Percentiles rank a stretch among this genome's conserved stretches.
Conservation (phyloP, 352 stramenopile genomes). For the Pythium utonaiense region DNA sequence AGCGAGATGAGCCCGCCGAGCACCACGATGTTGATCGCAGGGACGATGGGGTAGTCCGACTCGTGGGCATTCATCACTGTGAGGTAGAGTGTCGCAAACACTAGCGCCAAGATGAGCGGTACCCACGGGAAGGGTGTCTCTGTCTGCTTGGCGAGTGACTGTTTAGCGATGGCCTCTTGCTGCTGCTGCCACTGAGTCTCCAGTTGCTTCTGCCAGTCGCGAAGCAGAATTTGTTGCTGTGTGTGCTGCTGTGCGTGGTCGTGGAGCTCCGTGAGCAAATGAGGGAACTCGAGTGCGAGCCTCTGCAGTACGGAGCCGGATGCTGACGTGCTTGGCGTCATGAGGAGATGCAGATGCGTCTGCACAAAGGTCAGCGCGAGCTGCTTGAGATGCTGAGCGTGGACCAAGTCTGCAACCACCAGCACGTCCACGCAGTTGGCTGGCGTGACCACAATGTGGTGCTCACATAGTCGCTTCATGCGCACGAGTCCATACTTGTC, state of each 20-base stretch:
- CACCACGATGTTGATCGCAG: constrained; percentile 47
- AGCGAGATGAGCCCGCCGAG: constrained; percentile 34
- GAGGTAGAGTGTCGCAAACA: constrained; percentile 58
- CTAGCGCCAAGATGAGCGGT: constrained; percentile 38
- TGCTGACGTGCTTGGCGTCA: background rate
- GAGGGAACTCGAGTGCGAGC: constrained; percentile 28
- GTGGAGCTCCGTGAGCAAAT: constrained; percentile 47
- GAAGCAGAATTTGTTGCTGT: constrained; percentile 11
- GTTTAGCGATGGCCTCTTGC: constrained; percentile 27
- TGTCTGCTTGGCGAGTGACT: constrained; percentile 26
- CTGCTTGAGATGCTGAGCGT: constrained; percentile 54
- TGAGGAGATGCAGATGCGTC: constrained; percentile 27
- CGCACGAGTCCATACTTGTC: constrained; percentile 72
- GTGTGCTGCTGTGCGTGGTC: constrained; percentile 9
- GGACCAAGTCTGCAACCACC: constrained; percentile 53
- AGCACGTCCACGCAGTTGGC: constrained; percentile 62
- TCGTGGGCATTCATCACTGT: constrained; percentile 43
- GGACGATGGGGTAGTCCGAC: constrained; percentile 46
- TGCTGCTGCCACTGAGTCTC: constrained; percentile 19
- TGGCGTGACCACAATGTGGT: constrained; percentile 35
- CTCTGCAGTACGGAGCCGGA: constrained; percentile 5
- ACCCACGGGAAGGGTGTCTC: constrained; percentile 46
- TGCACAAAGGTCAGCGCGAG: constrained; percentile 36
- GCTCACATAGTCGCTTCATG: constrained; percentile 66
- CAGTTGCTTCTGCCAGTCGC: constrained; percentile 42